Evolutionary conservation across 345 rosid genomes (phyloP).

Genomic region (Eucalyptus regnans): DNA sequence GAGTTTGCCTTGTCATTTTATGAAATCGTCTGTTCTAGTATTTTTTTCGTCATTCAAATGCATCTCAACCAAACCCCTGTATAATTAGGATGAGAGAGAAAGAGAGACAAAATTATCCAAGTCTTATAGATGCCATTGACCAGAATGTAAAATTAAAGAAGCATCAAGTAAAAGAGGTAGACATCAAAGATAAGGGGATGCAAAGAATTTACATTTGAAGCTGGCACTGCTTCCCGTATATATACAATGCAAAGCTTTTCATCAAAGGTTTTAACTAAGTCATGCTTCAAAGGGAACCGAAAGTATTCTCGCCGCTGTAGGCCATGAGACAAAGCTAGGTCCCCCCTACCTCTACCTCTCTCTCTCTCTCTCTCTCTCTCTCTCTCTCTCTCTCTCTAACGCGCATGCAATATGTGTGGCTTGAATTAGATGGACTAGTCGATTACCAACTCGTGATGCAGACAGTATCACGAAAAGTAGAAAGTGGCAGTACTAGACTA

Average conservation of each 20-base stretch:
- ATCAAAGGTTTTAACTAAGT: not conserved
- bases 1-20: not conserved
- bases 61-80: too few species aligned
- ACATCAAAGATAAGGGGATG: not conserved
- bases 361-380: too few species aligned
- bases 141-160: not conserved
- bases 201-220: not conserved
- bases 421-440: too few species aligned
- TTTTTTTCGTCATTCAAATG: not conserved
- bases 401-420: too few species aligned
- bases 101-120: not conserved
- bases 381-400: too few species aligned
- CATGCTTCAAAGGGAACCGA: conserved; percentile 34
- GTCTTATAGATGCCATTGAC: not conserved
- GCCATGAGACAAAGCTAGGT: conserved; percentile 29
- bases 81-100: too few species aligned
- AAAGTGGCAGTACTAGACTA: too few species aligned
- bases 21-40: not conserved
- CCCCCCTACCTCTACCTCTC: too few species aligned
- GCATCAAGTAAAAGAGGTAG: not conserved
- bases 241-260: not conserved
- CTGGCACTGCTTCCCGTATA: not conserved
- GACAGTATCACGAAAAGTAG: too few species aligned
- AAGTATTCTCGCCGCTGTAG: conserved; percentile 97
- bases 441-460: too few species aligned